These are phyloP conservation scores for Lactifluus subvellereus DNA, from an alignment of 768 basidiomycete genomes.

Conservation along the genomic window DNA sequence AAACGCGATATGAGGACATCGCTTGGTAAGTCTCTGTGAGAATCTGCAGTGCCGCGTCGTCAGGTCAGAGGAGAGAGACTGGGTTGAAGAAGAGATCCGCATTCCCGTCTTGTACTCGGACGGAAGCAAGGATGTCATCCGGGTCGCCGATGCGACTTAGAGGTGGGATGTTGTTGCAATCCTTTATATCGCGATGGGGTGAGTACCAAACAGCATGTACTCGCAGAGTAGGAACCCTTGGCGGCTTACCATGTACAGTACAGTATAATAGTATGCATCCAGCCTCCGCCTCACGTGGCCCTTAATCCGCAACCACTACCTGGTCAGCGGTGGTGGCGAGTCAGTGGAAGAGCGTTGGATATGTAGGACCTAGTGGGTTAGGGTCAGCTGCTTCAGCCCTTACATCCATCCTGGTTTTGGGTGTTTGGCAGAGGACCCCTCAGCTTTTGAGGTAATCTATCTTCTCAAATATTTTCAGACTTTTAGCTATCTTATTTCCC, in stretches of 20 bases:
- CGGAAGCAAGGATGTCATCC: slow-evolving; percentile 77
- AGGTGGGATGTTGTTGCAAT: slow-evolving; percentile 61
- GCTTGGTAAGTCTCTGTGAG: slow-evolving; percentile 67
- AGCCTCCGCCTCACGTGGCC: slow-evolving; percentile 46
- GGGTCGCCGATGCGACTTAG: slow-evolving; percentile 73
- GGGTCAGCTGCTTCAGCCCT: no score
- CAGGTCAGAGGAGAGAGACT: neutral
- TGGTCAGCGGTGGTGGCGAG: no score
- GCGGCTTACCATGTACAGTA: slow-evolving; percentile 42
- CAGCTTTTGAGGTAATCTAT: no score
- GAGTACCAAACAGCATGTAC: neutral
- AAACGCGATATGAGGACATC: slow-evolving; percentile 80
- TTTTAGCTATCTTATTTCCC: no score
- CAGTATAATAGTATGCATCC: slow-evolving; percentile 57
- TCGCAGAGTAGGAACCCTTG: neutral
- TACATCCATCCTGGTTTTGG: no score
- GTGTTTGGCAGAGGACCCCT: no score
- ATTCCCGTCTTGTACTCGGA: slow-evolving; percentile 64
- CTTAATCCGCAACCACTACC: no score
- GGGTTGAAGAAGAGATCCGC: slow-evolving; percentile 31
- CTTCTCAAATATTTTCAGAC: no score
- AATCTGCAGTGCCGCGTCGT: slow-evolving; percentile 39
- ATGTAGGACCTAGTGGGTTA: no score
- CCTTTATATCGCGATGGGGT: slow-evolving; percentile 35
- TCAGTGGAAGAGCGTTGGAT: no score